Evolutionary conservation across 768 basidiomycete species (phyloP), one percentile per base, ranked within the genome.

Genomic region (Rhizopogon salebrosus): DNA sequence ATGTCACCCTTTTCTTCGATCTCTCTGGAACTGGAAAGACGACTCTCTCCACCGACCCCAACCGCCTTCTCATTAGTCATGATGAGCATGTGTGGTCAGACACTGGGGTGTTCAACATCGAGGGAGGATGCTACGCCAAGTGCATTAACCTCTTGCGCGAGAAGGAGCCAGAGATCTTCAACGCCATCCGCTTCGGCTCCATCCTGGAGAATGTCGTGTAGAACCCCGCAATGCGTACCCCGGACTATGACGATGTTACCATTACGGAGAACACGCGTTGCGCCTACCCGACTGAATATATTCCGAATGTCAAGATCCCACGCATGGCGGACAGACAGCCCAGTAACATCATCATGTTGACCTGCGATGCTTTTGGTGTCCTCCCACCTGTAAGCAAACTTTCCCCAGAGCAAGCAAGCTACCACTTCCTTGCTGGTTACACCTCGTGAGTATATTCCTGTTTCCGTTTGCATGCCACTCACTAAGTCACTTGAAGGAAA

Each of bases 61-160:
- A 84, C 62, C 92, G 97, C 55, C 75, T 89, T 49, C 84, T 99
- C 56, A 98, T 98, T 60, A 97, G 97, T 61, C 97, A 99, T 69
- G 97, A 99, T 69, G 97, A 98, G 74, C 97, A 99, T 68, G 97
- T 99, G 64, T 99, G 97, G 97, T 93, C 92, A 14, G 97, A 99
- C 72, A 87, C 79, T 16, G 97, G 97, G 65, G 95, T 99, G 55
- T 99, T 99, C 85, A 98, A 98, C 80, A 99, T 99, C 64, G 97
- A 99, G 66, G 97, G 97, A 57, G 97, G 97, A 46, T 99, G 97
- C 73, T 99, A 98, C 68, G 97, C 97, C 71, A 98, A 99, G 75
- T 87, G 84, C 70, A 89, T 98, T 77, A 97, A 97, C 77, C 84
- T 99, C 55, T 93, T 92, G 38, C 83, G 85, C 22, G 92, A 97